Conservation (phyloP, 164 flowering plant species). For the Santalum album region DNA sequence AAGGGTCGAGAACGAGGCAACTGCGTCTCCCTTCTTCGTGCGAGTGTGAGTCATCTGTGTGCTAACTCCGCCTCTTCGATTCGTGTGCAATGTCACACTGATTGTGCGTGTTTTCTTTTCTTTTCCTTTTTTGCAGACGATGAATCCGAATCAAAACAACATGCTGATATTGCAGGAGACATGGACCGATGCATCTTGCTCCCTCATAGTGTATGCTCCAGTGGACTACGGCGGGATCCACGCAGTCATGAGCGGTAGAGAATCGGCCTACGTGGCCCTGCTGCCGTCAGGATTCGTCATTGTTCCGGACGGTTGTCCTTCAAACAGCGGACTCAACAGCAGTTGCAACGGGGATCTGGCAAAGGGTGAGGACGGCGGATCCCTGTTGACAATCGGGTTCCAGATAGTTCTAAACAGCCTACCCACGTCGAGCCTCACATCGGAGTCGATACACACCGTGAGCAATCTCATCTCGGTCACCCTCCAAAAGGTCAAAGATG, state of each 20-base stretch:
- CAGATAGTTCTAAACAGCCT: conserved; percentile 37
- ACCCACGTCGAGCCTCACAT: conserved; percentile 32
- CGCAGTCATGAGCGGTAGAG: conserved; percentile 41
- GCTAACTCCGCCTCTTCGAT: no score
- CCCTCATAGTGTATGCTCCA: conserved; percentile 42
- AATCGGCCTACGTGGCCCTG: conserved; percentile 34
- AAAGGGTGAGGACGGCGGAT: conserved; percentile 16
- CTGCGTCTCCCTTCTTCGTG: conserved; percentile 44
- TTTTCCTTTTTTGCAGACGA: conserved; percentile 15
- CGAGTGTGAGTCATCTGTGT: conserved; percentile 28
- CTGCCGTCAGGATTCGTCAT: conserved; percentile 59
- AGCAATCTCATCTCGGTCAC: conserved; percentile 39
- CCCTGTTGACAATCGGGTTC: conserved; percentile 41
- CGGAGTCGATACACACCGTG: conserved; percentile 43
- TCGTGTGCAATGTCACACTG: no score
- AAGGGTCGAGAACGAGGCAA: conserved; percentile 57
- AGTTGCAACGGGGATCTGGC: background rate
- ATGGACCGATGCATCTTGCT: conserved; percentile 32
- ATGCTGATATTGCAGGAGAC: conserved; percentile 52
- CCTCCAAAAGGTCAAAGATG: conserved; percentile 34
- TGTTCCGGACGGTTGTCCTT: conserved; percentile 23
- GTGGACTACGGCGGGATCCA: conserved; percentile 28
- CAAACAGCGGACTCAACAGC: background rate
- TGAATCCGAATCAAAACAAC: conserved; percentile 19
- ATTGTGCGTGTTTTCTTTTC: no score